phyloP scores from a whole-genome alignment of 805 yeast genomes.

The Candida alai region DNA sequence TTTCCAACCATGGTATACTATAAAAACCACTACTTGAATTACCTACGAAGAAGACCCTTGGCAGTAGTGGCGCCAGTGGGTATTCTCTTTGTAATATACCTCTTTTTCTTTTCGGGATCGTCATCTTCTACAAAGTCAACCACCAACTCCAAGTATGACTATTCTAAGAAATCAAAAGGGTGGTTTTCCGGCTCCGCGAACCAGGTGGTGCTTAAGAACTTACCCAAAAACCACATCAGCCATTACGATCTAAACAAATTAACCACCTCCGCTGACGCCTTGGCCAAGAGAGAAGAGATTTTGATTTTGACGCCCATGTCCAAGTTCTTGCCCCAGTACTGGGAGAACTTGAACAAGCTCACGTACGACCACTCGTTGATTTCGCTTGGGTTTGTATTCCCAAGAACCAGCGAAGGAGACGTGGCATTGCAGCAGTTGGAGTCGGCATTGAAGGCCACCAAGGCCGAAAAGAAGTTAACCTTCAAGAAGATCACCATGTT shows the following conservation, averaged over 20 bases:
- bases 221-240: constrained; percentile 70
- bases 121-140: constrained; percentile 12
- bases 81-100: constrained; percentile 38
- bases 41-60: constrained; percentile 59
- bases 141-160: constrained; percentile 40
- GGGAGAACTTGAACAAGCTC: constrained; percentile 75
- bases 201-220: constrained; percentile 52
- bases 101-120: constrained; percentile 30
- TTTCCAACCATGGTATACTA: constrained; percentile 10
- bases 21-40: constrained; percentile 39
- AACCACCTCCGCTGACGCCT: constrained; percentile 67
- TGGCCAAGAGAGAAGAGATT: constrained; percentile 74
- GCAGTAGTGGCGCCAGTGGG: constrained; percentile 45
- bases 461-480: constrained; percentile 55
- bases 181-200: constrained; percentile 49
- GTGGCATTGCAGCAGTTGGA: constrained; percentile 68
- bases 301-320: constrained; percentile 89
- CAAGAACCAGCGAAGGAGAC: constrained; percentile 81
- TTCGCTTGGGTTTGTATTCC: constrained; percentile 89
- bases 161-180: constrained; percentile 41
- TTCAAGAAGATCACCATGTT: constrained; percentile 83
- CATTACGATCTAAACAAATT: constrained; percentile 83
- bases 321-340: constrained; percentile 77
- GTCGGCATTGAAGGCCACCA: constrained; percentile 67
- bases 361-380: constrained; percentile 81